Evolutionary conservation across 768 basidiomycete genomes (phyloP), one percentile per base, ranked within the genome.

Genomic region (Mycena kentingensis): DNA sequence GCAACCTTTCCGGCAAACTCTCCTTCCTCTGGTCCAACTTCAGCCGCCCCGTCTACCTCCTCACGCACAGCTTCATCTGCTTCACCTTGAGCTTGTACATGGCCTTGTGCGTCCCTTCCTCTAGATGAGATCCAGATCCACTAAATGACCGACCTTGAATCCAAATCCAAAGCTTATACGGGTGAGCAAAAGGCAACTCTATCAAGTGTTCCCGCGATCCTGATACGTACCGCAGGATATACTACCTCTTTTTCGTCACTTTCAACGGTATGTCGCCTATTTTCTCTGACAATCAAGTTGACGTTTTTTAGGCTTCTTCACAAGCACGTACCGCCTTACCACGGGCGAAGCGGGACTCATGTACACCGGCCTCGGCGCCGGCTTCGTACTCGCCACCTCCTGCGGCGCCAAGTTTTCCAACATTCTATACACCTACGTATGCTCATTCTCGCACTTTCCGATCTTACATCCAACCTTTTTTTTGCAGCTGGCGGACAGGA

Each of bases 201-300:
- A 27, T 37, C 32, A 36, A 11, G 34, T 25, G 19, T 39, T 15
- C 21, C 29, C 38, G 38, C 28, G 36, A 37, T 54, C 44, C 36
- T 54, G 46, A 47, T n/a, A 39, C 25, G 11, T 60, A 65, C n/a
- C 31, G 22, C 22, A 69, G 84, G 22, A 85, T 87, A 53, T 87
- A 83, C 67, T 90, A 88, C 70, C 72, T 90, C 36, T 82, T 85
- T 77, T 85, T 86, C 60, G 69, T 85, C 1, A 87, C 86, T 2
- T 88, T 89, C 66, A 78, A 84, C 1, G 61, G 83, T 81, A 65
- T n/a, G 75, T 67, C 10, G 8, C 28, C 28, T 46, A 12, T 27
- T 29, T 6, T 5, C 13, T 5, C 27, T 44, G 11, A 16, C 16
- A 27, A 37, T 18, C 32, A 16, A 6, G 13, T 24, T 32, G 25